Evolutionary conservation across 1,284 basidiomycete species (phyloP), one percentile per base, ranked within the genome.

Genomic region (Polyporus tsugae): DNA sequence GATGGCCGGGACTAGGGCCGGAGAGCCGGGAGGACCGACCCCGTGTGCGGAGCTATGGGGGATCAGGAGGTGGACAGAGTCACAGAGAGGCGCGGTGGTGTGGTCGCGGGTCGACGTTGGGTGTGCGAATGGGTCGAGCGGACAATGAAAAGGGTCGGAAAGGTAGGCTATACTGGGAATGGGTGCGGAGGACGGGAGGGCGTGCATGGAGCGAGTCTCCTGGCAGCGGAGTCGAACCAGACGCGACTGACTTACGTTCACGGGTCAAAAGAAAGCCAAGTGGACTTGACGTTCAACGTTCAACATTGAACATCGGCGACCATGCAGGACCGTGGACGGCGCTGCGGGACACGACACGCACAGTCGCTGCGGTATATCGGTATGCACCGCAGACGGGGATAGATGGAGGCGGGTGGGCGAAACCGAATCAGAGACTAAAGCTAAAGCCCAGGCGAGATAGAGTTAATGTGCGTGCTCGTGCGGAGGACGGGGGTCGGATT

Each of bases 21-120:
- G 33, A 35, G 29, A 33, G 29, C 52, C 44, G 44, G 44, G 44
- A 6, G 5, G 3, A 9, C 5, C 52, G 52, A 35, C 15, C 52
- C 55, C 35, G 35, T 58, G 44, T 46, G 53, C 15, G 53, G 15
- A 33, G 52, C 46, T n/a, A 49, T 49, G 33, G 55, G 55, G 52
- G 55, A 58, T 58, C 55, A 58, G 35, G 55, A 36, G 33, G 55
- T 33, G 55, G 33, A 5, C 53, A 17, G n/a, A n/a, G n/a, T n/a
- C n/a, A n/a, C n/a, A n/a, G 44, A 15, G 15, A 46, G 44, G 44
- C 44, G 44, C 44, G 44, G 44, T 35, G 53, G 53, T 57, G 33
- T 35, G 55, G 33, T 58, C 19, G 22, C 22, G 10, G 19, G 46
- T 49, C 46, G 46, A 22, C 13, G 46, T 49, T 49, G 46, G 35